These are phyloP conservation scores for Starmerella geochares DNA, from an alignment of 805 yeast genomes.

Conservation along the genomic window DNA sequence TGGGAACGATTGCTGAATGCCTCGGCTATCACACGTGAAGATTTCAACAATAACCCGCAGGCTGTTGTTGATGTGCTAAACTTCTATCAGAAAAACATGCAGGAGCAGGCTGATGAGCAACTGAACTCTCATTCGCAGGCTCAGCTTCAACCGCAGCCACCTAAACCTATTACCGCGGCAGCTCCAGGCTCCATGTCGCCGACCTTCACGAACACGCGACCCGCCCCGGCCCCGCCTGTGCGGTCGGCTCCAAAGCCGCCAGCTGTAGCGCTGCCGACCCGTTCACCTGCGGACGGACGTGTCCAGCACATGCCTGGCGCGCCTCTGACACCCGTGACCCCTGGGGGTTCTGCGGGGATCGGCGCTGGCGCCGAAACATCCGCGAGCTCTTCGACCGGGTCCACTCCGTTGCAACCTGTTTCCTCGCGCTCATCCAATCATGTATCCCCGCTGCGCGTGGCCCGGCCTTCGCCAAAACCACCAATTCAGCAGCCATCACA, in stretches of 20 bases:
- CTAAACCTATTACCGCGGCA: not conserved
- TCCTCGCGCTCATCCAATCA: not conserved
- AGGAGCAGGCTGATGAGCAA: conserved; percentile 10
- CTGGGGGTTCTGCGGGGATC: not conserved
- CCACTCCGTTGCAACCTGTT: not conserved
- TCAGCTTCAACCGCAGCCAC: not conserved
- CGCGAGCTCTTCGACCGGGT: not conserved
- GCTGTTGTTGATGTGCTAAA: conserved; percentile 88
- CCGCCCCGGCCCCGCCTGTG: conserved; percentile 22
- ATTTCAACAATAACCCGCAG: conserved; percentile 84
- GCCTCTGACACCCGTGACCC: not conserved
- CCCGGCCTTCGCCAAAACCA: conserved; percentile 12
- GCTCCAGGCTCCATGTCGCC: conserved; percentile 11
- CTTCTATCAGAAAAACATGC: conserved; percentile 43
- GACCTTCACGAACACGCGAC: conserved; percentile 18
- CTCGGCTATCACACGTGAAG: conserved; percentile 78
- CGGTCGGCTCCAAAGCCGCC: conserved; percentile 22
- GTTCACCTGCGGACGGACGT: not conserved
- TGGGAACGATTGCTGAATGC: conserved; percentile 80
- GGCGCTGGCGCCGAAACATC: conserved; percentile 4
- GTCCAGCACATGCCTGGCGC: not conserved
- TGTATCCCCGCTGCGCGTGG: conserved; percentile 9
- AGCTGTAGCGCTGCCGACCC: conserved; percentile 4
- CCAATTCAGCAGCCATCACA: not conserved
- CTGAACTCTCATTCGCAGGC: conserved; percentile 10